phyloP scores from a whole-genome alignment of 768 basidiomycete genomes.

The Calocera viscosa region DNA sequence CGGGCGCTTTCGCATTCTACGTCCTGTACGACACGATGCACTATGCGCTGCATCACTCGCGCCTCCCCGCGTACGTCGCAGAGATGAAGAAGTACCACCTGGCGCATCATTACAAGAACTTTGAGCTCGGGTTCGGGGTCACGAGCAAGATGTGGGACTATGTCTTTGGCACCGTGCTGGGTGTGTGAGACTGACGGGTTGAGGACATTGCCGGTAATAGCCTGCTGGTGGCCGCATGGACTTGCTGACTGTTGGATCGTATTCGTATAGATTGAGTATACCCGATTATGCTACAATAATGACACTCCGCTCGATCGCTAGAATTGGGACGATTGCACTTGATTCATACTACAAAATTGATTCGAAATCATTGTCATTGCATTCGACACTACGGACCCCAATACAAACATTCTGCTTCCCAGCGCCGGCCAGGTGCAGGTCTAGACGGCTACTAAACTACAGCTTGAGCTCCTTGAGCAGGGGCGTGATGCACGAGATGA shows the following conservation, averaged over 20 bases:
- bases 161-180: constrained; percentile 73
- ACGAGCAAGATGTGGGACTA: constrained; percentile 95
- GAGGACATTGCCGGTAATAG: background rate
- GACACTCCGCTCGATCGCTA: background rate
- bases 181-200: constrained; percentile 34
- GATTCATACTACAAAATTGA: background rate
- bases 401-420: background rate
- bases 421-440: background rate
- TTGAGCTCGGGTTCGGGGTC: constrained; percentile 92
- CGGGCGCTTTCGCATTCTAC: constrained; percentile 55
- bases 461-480: constrained; percentile 9
- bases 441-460: background rate
- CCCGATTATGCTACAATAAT: background rate
- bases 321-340: background rate
- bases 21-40: constrained; percentile 83
- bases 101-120: constrained; percentile 97
- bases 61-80: constrained; percentile 69
- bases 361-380: background rate
- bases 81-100: constrained; percentile 97
- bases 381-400: background rate
- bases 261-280: background rate
- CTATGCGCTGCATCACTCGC: constrained; percentile 85
- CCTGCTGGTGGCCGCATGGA: background rate
- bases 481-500: constrained; percentile 24
- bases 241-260: background rate